Base-by-base conservation (phyloP, 2,329 filamentous ascomycete species). In the Xylariaceae sp. region DNA sequence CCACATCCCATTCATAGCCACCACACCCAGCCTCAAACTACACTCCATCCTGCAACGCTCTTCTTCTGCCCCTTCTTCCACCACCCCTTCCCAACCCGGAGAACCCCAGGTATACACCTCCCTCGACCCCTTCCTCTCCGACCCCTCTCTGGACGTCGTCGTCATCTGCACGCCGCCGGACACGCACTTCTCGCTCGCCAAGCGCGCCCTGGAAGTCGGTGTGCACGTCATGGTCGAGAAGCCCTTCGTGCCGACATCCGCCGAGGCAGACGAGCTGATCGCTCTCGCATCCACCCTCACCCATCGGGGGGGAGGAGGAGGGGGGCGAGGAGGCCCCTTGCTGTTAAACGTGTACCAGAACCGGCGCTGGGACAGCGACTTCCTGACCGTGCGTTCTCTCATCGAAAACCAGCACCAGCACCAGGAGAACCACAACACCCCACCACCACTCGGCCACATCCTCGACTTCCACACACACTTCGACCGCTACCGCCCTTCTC, bases 141-240 rank as follows among this genome's bases (percentile, higher is more conserved):
- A 89, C 61, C 48, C 73, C 0, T 70, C 67, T 0, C 71, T 90
- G 30, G 75, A 88, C 56, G 67, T 89, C 13, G 74, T 88, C 21
- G 69, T 88, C 50, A 64, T 92, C 45, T 80, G 79, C 36, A 88
- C 83, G 0, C 78, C 83, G 0, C 85, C 85, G 1, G 72, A 81
- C 46, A 81, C 77, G 9, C 86, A 90, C 66, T 85, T 78, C 56
- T 59, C 68, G 12, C 68, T 88, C 51, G 69, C 78, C 24, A 79
- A 78, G 59, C 61, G 74, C 36, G 80, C 82, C 0, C 69, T 90
- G 33, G 70, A 82, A 56, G 68, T 74, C 8, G 81, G 81, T 51
- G 89, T 89, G 67, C 81, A 90, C 60, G 82, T 89, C 17, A 69
- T 90, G 36, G 82, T 84, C 34, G 86, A 90, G 67, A 90, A 90